A percentile compares a stretch with the other conserved stretches of the same genome.
These are phyloP conservation scores for Termitomyces sp. DNA, from an alignment of 768 basidiomycete genomes.

Conservation along the genomic window DNA sequence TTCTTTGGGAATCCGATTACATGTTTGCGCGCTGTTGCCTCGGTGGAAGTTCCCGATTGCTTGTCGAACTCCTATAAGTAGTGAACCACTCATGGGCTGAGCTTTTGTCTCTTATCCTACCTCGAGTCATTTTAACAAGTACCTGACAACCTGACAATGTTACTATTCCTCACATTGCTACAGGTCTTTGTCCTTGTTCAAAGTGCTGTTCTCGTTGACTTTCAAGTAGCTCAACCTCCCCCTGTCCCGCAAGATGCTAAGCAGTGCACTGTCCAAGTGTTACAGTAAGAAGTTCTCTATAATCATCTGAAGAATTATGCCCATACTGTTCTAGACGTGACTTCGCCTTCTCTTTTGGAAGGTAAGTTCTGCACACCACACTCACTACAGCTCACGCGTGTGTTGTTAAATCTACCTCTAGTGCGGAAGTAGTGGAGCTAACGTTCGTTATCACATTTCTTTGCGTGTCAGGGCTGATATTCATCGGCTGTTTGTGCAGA, in stretches of 20 bases:
- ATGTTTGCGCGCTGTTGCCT: background rate
- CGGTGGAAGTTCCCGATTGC: background rate
- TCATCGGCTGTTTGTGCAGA: constrained; percentile 23
- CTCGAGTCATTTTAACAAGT: background rate
- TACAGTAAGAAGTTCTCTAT: constrained; percentile 36
- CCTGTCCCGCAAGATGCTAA: constrained; percentile 53
- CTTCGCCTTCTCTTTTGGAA: constrained; percentile 66
- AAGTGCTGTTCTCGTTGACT: constrained; percentile 44
- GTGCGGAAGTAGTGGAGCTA: constrained; percentile 59
- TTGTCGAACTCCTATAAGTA: constrained; percentile 5
- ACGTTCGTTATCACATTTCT: constrained; percentile 27
- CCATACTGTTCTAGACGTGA: constrained; percentile 40
- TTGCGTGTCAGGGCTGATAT: background rate
- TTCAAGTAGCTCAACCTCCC: constrained; percentile 72
- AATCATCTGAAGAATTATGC: background rate
- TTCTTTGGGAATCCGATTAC: background rate
- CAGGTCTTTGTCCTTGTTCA: background rate
- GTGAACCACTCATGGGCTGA: background rate
- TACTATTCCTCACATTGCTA: background rate
- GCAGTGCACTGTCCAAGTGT: constrained; percentile 57
- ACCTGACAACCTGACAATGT: background rate
- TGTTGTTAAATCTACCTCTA: constrained; percentile 17
- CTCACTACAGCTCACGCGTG: background rate
- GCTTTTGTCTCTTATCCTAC: background rate
- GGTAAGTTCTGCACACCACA: constrained; percentile 24